phyloP scores from a whole-genome alignment of 768 basidiomycete species.

The Strobilomyces confusus region DNA sequence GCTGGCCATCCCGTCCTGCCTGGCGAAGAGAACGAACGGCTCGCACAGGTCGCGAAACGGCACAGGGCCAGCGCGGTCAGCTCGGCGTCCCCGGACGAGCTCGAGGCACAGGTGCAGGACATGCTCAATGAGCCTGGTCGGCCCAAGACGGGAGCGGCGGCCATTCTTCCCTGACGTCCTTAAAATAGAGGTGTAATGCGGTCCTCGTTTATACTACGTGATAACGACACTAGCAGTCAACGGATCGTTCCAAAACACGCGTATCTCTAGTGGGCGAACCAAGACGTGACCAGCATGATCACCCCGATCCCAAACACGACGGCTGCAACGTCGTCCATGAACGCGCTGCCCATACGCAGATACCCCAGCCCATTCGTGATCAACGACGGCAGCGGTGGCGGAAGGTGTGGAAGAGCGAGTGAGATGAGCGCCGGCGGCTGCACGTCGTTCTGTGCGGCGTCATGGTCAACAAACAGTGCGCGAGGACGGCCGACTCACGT shows the following conservation, averaged over 20 bases:
- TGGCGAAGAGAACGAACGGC: slow-evolving; percentile 36
- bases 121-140: slow-evolving; percentile 28
- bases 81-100: slow-evolving; percentile 15
- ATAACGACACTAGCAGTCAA: slow-evolving; percentile 3
- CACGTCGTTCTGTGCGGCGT: slow-evolving; percentile 45
- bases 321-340: slow-evolving; percentile 70
- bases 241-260: neutral
- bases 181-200: neutral
- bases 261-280: slow-evolving; percentile 29
- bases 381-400: slow-evolving; percentile 57
- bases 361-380: slow-evolving; percentile 65
- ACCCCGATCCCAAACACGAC: slow-evolving; percentile 65
- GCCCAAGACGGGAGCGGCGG: slow-evolving; percentile 37
- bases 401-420: slow-evolving; percentile 60
- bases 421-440: slow-evolving; percentile 58
- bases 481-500: slow-evolving; percentile 42
- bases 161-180: slow-evolving; percentile 33
- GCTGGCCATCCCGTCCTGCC: slow-evolving; percentile 48
- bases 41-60: slow-evolving; percentile 13
- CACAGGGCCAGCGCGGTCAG: slow-evolving; percentile 8
- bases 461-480: slow-evolving; percentile 2
- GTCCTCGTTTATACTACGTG: neutral
- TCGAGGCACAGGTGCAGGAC: slow-evolving; percentile 27
- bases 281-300: slow-evolving; percentile 46
- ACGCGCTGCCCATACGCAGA: slow-evolving; percentile 58